phyloP scores from a whole-genome alignment of 169 alveolate species.

The Eimeria sp. region DNA sequence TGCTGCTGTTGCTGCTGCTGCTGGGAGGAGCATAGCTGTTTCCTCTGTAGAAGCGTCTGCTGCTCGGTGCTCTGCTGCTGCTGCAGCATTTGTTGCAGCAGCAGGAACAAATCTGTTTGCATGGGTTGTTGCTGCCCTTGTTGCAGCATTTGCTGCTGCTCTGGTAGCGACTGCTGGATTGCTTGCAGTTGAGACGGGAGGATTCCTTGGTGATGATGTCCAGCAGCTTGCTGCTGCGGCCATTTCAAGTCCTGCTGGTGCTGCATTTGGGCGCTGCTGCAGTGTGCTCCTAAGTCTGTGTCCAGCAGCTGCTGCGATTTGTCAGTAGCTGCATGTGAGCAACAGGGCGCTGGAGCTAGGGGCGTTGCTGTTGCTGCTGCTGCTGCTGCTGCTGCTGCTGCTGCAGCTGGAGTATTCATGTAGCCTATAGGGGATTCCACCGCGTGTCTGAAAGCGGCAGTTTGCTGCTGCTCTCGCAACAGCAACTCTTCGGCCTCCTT shows the following conservation, averaged over 20 bases:
- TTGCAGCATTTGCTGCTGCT: constrained; percentile 36
- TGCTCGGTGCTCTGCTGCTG: constrained; percentile 6
- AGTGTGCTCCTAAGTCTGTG: not conserved
- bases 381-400: constrained; percentile 31
- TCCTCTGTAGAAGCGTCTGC: not conserved
- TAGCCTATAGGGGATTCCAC: not conserved
- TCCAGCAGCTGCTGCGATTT: not conserved
- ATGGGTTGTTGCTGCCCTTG: constrained; percentile 24
- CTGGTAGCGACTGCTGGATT: not conserved
- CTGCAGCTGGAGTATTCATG: constrained; percentile 28
- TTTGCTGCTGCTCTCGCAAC: constrained; percentile 47
- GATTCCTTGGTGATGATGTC: not conserved
- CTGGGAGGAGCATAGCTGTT: not conserved
- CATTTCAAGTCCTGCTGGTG: not conserved
- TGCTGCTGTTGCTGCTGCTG: constrained; percentile 58
- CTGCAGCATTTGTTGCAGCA: constrained; percentile 38
- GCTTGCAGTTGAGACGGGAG: constrained; percentile 10
- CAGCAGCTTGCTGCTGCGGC: not conserved
- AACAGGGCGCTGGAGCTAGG: not conserved
- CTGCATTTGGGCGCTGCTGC: not conserved
- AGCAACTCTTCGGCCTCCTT: constrained; percentile 47
- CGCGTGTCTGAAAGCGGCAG: constrained; percentile 10
- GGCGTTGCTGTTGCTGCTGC: constrained; percentile 11
- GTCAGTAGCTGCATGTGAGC: not conserved
- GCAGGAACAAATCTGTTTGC: not conserved